Evolutionary conservation across 768 basidiomycete species (phyloP).

Genomic region (Serendipita vermifera): DNA sequence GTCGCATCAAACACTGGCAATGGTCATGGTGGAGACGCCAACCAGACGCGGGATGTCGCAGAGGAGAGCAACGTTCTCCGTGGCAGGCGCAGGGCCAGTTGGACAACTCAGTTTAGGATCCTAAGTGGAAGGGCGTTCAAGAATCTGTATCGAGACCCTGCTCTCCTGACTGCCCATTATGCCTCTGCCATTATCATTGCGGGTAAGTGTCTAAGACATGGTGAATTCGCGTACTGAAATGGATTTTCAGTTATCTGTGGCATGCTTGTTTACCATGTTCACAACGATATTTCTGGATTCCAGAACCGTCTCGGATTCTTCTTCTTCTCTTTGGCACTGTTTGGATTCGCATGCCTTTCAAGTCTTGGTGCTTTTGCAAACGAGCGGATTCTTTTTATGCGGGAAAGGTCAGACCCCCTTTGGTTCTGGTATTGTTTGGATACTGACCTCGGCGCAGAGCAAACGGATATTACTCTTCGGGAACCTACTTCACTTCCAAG

Average conservation of each 20-base stretch:
- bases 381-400: constrained; percentile 92
- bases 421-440: not conserved
- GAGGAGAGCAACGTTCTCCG: constrained; percentile 54
- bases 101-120: constrained; percentile 84
- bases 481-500: constrained; percentile 95
- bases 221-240: constrained; percentile 9
- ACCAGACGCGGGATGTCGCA: constrained; percentile 50
- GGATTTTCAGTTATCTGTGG: constrained; percentile 62
- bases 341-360: constrained; percentile 93
- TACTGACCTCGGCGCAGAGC: constrained; percentile 36
- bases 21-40: no score
- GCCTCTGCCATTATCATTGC: constrained; percentile 71
- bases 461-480: constrained; percentile 95
- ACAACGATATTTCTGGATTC: constrained; percentile 92
- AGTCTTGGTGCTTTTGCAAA: constrained; percentile 90
- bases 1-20: constrained; percentile 18
- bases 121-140: constrained; percentile 95
- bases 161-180: constrained; percentile 85
- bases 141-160: constrained; percentile 91
- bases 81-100: constrained; percentile 69
- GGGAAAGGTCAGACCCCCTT: constrained; percentile 59
- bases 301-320: constrained; percentile 91
- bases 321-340: constrained; percentile 93
- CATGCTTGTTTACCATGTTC: constrained; percentile 81
- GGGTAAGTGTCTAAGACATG: constrained; percentile 34